Base-by-base conservation (phyloP, 2,329 filamentous ascomycete species). In the Ilyonectria mors-panacis region DNA sequence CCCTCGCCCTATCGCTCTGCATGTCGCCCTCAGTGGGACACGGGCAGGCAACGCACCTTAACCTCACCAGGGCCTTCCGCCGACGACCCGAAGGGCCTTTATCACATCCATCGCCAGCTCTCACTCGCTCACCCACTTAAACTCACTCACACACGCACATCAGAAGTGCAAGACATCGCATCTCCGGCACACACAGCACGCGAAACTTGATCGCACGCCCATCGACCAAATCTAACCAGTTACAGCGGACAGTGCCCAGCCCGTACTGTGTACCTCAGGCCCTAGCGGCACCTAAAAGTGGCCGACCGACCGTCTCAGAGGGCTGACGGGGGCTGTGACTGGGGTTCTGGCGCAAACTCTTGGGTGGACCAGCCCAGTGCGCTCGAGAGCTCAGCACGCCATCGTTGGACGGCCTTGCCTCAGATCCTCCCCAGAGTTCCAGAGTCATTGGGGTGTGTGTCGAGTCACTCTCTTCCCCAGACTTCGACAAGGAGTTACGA, bases 331-430 rank as follows among this genome's bases (percentile, higher is more conserved):
- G 57, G 58, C 51, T 47, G 58, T 73, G 72, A 74, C 72, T 56
- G 63, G 71, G 72, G 68, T 50, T 68, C 67, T 61, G 67, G 65
- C 64, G 61, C 67, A 66, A 67, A 72, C 61, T 65, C 65, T 66
- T 65, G 53, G 66, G 71, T 72, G 72, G 71, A 70, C 60, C 71
- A 67, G 60, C 60, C 61, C 39, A 42, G 59, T 65, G 65, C 69
- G 59, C 63, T 75, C 69, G 70, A 69, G 58, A 58, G 64, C 65
- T 19, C 71, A 75, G 74, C 74, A 76, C 74, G 74, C 74, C 74
- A 76, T 76, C 74, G 70, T 60, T 68, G 70, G 66, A 66, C 69
- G 51, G 68, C 74, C 68, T 76, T 75, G 74, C 74, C 74, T 76
- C 73, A 74, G 67, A 73, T 69, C 69, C 65, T 59, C 66, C 68